Percentiles rank a stretch among this genome's conserved stretches.
Evolutionary conservation across 2,329 filamentous ascomycete species (phyloP).

Genomic region (Trichoderma endophyticum): DNA sequence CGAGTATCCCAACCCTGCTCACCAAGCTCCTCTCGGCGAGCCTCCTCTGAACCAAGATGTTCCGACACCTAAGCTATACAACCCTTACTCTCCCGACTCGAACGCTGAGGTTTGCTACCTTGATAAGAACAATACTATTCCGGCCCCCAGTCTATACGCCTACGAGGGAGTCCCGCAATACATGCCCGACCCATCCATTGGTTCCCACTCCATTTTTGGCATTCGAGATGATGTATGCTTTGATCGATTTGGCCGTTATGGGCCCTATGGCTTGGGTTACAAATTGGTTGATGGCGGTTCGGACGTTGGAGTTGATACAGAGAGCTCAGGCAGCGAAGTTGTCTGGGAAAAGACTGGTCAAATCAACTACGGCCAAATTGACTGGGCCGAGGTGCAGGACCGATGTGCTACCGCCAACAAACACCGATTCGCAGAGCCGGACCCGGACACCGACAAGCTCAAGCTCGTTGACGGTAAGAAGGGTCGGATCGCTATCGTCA

Average conservation of each 20-base stretch:
- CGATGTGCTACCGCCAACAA: slow-evolving; percentile 59
- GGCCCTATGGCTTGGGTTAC: slow-evolving; percentile 85
- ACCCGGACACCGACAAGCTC: slow-evolving; percentile 38
- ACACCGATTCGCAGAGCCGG: slow-evolving; percentile 51
- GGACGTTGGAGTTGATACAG: slow-evolving; percentile 68
- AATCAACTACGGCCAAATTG: slow-evolving; percentile 53
- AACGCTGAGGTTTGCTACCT: slow-evolving; percentile 61
- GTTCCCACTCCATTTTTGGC: slow-evolving; percentile 72
- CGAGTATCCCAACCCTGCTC: slow-evolving; percentile 63
- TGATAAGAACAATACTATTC: slow-evolving; percentile 56
- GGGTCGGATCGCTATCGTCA: slow-evolving; percentile 68
- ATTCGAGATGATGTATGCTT: slow-evolving; percentile 79
- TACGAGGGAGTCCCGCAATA: slow-evolving; percentile 70
- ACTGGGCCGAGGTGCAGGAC: slow-evolving; percentile 55
- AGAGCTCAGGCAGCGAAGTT: slow-evolving; percentile 62
- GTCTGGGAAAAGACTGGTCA: slow-evolving; percentile 55
- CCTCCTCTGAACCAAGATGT: slow-evolving; percentile 34
- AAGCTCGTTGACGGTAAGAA: slow-evolving; percentile 37
- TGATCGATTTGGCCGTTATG: slow-evolving; percentile 79
- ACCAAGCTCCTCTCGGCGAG: slow-evolving; percentile 33
- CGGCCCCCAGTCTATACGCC: slow-evolving; percentile 61
- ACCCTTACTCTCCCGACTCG: slow-evolving; percentile 58
- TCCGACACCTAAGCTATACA: slow-evolving; percentile 54
- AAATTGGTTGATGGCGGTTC: slow-evolving; percentile 67
- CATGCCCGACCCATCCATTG: slow-evolving; percentile 73